phyloP scores from a whole-genome alignment of 1,284 basidiomycete genomes.

The Chalciporus sp. region DNA sequence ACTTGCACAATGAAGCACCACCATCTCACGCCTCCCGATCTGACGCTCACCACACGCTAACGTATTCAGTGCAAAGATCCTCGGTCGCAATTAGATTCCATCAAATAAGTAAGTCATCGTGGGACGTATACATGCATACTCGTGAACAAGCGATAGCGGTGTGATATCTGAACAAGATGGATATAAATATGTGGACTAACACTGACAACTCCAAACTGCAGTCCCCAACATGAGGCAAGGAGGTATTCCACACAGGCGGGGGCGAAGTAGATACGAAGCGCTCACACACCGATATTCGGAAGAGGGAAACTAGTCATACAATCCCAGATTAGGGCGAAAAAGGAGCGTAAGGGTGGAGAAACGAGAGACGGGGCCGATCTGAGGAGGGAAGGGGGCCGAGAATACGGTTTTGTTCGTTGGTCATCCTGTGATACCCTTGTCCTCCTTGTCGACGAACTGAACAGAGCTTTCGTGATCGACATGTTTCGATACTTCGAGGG shows the following conservation, averaged over 20 bases:
- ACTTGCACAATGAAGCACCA: background rate
- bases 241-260: background rate
- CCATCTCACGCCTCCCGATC: background rate
- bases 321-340: background rate
- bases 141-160: background rate
- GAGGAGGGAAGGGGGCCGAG: background rate
- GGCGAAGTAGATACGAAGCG: background rate
- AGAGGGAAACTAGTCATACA: background rate
- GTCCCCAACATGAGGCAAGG: no score
- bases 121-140: background rate
- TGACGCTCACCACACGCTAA: background rate
- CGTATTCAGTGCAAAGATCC: no score
- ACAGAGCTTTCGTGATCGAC: constrained; percentile 1
- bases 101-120: constrained; percentile 1
- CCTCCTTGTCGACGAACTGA: constrained; percentile 8
- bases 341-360: background rate
- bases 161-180: background rate
- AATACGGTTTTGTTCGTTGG: background rate
- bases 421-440: constrained; percentile 8
- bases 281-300: no score
- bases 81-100: no score
- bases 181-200: background rate
- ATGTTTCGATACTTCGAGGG: constrained; percentile 9
- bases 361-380: background rate
- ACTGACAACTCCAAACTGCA: background rate